Evolutionary conservation across 306 rosid species (phyloP).

Genomic region (Glycyrrhiza uralensis): DNA sequence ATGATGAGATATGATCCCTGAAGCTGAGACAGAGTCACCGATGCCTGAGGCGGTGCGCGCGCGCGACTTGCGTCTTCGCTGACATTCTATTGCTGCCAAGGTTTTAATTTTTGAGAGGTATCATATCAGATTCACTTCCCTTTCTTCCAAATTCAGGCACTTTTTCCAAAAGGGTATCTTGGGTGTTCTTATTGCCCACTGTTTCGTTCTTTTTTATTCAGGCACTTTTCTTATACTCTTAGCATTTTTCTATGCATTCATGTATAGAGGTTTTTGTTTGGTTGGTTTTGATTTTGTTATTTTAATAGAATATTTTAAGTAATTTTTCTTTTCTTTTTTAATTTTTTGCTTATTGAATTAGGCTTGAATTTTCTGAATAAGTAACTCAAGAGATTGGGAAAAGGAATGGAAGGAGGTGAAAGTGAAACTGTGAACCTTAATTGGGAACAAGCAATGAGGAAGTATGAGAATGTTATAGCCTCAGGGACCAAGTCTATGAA

Average conservation of each 20-base stretch:
- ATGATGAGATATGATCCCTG: neutral
- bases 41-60: neutral
- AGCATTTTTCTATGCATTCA: neutral
- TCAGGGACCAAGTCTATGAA: slow-evolving; percentile 33
- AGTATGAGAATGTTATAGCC: slow-evolving; percentile 30
- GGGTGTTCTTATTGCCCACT: neutral
- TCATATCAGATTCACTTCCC: neutral
- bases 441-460: slow-evolving; percentile 36
- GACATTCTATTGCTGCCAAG: neutral
- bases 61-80: neutral
- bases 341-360: neutral
- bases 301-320: neutral
- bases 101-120: slow-evolving; percentile 1
- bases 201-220: too few species aligned
- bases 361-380: slow-evolving; percentile 23
- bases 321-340: neutral
- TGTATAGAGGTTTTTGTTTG: neutral
- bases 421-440: slow-evolving; percentile 15
- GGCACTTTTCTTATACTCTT: too few species aligned
- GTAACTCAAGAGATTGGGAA: neutral
- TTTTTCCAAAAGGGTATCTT: neutral
- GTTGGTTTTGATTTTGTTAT: neutral
- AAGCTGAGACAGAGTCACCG: neutral
- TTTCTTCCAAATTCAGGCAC: neutral
- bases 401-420: neutral